Percentiles rank a stretch among this genome's conserved stretches.
These are phyloP conservation scores for Aureobasidium sp. DNA, from an alignment of 2,329 filamentous ascomycete genomes.

Conservation along the genomic window DNA sequence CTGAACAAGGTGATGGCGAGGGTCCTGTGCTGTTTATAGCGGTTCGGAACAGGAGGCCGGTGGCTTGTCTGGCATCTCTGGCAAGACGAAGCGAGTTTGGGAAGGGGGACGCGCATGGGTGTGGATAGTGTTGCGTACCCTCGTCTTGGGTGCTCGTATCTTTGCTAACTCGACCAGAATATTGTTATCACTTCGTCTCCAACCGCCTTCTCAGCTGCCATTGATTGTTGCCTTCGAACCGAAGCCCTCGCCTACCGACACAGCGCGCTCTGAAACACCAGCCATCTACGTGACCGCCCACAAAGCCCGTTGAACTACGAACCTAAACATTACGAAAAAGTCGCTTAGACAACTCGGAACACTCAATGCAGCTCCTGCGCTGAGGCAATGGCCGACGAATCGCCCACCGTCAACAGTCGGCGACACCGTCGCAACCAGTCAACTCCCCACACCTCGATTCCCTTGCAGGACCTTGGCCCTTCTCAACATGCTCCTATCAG, in stretches of 20 bases:
- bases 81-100: conserved; percentile 8
- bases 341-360: background rate
- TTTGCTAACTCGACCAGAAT: background rate
- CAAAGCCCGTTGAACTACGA: background rate
- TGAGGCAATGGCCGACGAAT: conserved; percentile 29
- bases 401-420: conserved; percentile 17
- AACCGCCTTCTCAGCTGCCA: background rate
- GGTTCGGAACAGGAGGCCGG: background rate
- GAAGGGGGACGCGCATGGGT: conserved; percentile 12
- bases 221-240: background rate
- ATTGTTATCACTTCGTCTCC: background rate
- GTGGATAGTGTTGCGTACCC: conserved; percentile 10
- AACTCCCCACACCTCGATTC: conserved; percentile 56
- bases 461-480: conserved; percentile 52
- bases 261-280: background rate
- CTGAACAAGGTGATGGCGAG: background rate
- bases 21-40: conserved; percentile 4
- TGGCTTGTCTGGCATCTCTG: conserved; percentile 5
- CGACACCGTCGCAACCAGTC: conserved; percentile 41
- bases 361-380: conserved; percentile 9
- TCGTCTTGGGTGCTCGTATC: background rate
- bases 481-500: conserved; percentile 27
- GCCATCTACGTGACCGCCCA: background rate
- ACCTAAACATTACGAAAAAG: conserved; percentile 12
- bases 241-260: background rate